These are phyloP conservation scores for Aspergillus biplanus DNA, from an alignment of 495 filamentous ascomycete genomes.

Conservation along the genomic window DNA sequence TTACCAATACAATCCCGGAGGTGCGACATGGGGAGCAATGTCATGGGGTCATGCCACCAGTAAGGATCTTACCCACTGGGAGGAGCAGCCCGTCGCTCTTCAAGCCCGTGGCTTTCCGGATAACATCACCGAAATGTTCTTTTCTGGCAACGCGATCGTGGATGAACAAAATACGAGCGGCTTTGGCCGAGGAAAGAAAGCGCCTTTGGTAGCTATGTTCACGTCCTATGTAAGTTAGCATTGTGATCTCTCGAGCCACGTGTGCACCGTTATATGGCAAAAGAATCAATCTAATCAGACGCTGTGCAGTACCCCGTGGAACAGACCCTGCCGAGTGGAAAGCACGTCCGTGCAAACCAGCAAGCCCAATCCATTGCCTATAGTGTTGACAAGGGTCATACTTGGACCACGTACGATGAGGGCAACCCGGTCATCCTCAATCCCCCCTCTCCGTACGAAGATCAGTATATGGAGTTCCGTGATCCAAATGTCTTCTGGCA, in stretches of 20 bases:
- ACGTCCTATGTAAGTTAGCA: conserved; percentile 44
- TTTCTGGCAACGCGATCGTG: conserved; percentile 54
- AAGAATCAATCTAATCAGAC: background rate
- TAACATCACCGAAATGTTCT: conserved; percentile 52
- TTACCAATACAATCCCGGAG: conserved; percentile 46
- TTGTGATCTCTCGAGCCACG: too few relatives aligned
- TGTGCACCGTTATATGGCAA: background rate
- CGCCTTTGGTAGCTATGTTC: conserved; percentile 61
- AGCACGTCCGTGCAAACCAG: conserved; percentile 34
- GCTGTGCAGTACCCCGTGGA: conserved; percentile 2
- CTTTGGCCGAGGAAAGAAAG: conserved; percentile 53
- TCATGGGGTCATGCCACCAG: conserved; percentile 49
- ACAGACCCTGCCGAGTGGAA: conserved; percentile 18
- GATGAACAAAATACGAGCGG: conserved; percentile 61
- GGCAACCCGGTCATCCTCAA: conserved; percentile 56
- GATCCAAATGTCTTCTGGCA: conserved; percentile 63
- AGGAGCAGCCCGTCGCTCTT: conserved; percentile 41
- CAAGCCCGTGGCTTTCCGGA: conserved; percentile 44
- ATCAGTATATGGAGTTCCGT: conserved; percentile 50
- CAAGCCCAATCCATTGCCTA: conserved; percentile 62
- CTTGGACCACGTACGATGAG: conserved; percentile 52
- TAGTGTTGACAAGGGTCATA: conserved; percentile 56
- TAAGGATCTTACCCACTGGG: conserved; percentile 43
- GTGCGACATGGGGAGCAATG: conserved; percentile 40
- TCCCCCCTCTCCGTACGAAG: conserved; percentile 36